These are phyloP conservation scores for Hypoxylon sp. DNA, from an alignment of 2,329 filamentous ascomycete genomes.

Conservation along the genomic window DNA sequence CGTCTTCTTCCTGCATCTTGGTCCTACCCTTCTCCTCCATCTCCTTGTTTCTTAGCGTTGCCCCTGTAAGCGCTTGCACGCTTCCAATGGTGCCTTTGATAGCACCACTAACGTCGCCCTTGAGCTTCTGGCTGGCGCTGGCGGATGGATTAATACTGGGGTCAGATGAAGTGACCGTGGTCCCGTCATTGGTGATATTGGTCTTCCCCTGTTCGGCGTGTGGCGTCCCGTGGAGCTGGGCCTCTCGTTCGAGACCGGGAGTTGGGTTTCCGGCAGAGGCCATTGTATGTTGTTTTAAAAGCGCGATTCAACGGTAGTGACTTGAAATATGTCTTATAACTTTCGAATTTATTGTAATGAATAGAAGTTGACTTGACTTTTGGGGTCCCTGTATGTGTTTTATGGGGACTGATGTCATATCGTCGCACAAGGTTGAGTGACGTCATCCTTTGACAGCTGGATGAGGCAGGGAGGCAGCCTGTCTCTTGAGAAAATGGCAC, in stretches of 20 bases:
- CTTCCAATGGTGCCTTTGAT: conserved; percentile 44
- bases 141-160: conserved; percentile 43
- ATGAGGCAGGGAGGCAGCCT: too few relatives aligned
- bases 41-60: conserved; percentile 41
- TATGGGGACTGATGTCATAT: conserved; percentile 21
- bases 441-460: conserved; percentile 9
- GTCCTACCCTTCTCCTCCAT: conserved; percentile 45
- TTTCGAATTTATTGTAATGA: background rate
- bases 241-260: conserved; percentile 27
- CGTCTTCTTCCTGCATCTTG: conserved; percentile 50
- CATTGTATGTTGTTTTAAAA: conserved; percentile 18
- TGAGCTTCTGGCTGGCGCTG: conserved; percentile 47
- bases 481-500: too few relatives aligned
- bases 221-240: conserved; percentile 17
- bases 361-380: background rate
- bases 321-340: background rate
- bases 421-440: conserved; percentile 13
- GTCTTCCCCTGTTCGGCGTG: conserved; percentile 20
- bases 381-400: background rate
- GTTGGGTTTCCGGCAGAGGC: conserved; percentile 38
- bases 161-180: conserved; percentile 41
- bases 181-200: conserved; percentile 40
- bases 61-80: conserved; percentile 44
- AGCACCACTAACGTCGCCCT: conserved; percentile 47
- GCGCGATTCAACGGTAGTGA: background rate